phyloP scores from a whole-genome alignment of 805 yeast species.

The Nakazawaea holstii region DNA sequence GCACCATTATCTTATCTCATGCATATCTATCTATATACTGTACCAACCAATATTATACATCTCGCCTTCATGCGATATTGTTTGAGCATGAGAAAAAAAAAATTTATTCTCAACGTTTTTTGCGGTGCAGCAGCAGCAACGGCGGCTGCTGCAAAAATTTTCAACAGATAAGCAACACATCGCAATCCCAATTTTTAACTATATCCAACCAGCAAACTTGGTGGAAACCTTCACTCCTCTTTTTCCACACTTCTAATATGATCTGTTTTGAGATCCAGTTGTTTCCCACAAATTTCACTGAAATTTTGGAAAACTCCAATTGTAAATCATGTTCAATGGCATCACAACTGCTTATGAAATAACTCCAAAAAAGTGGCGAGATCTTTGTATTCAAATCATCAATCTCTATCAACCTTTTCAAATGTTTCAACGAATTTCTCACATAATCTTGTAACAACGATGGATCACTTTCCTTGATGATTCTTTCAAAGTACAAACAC shows the following conservation, averaged over 20 bases:
- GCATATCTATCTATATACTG: too few relatives aligned
- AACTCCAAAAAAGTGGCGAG: conserved; percentile 43
- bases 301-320: conserved; percentile 24
- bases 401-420: conserved; percentile 18
- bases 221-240: conserved; percentile 31
- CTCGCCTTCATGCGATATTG: too few relatives aligned
- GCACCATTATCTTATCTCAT: too few relatives aligned
- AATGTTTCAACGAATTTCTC: conserved; percentile 26
- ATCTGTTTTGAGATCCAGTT: conserved; percentile 55
- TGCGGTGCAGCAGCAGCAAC: too few relatives aligned
- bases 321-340: conserved; percentile 27
- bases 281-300: conserved; percentile 31
- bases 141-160: too few relatives aligned
- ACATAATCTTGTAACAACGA: conserved; percentile 30
- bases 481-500: conserved; percentile 37
- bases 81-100: too few relatives aligned
- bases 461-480: conserved; percentile 38
- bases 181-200: conserved; percentile 49
- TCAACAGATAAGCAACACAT: conserved; percentile 22
- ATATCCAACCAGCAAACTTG: conserved; percentile 46
- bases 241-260: conserved; percentile 44
- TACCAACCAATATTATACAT: too few relatives aligned
- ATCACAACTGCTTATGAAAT: conserved; percentile 39
- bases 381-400: conserved; percentile 18
- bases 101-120: too few relatives aligned